Base-by-base conservation (phyloP, 2,329 filamentous ascomycete species). In the Lachnellula cervina region DNA sequence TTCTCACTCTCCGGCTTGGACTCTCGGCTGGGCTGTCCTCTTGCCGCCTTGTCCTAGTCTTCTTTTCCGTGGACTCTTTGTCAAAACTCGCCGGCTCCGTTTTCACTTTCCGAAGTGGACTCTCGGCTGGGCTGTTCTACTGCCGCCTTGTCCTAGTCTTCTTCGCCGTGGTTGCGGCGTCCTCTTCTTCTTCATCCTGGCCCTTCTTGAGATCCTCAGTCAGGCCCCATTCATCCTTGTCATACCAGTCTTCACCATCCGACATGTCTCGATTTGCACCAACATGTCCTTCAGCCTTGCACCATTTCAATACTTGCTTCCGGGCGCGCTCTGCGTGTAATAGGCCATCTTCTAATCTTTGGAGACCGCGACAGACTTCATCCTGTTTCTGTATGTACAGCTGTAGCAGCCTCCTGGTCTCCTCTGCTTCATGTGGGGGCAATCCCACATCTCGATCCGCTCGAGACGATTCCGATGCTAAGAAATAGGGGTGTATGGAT, bases 201-300 rank as follows among this genome's bases (percentile, higher is more conserved):
- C 89, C 89, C 73, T 94, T 94, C 70, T 89, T 87, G 7, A 93
- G 73, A 62, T 89, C 86, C 59, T 88, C 86, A 8, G 82, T 80
- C 49, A 94, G 70, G 0, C 81, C 82, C 88, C 89, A 93, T 72
- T 90, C 87, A 52, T 90, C 86, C 66, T 82, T 82, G 71, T 95
- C 90, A 68, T 91, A 92, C 88, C 89, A 95, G 69, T 95, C 90
- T 74, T 95, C 90, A 11, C 89, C 89, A 68, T 95, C 90, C 50
- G 87, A 91, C 85, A 94, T 85, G 70, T 92, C 88, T 38, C 66
- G 61, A 49, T 84, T 83, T 17, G 75, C 68, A 1, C 84, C 82
- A 51, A 76, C 78, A 66, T 93, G 89, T 21, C 80, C 88, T 72
- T 93, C 89, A 1, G 89, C 86, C 69, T 90, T 90, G 62, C 85